Percentiles rank a stretch among this genome's conserved stretches.
Evolutionary conservation across 1,139 yeast species (phyloP).

Genomic region (Torulaspora pretoriensis): DNA sequence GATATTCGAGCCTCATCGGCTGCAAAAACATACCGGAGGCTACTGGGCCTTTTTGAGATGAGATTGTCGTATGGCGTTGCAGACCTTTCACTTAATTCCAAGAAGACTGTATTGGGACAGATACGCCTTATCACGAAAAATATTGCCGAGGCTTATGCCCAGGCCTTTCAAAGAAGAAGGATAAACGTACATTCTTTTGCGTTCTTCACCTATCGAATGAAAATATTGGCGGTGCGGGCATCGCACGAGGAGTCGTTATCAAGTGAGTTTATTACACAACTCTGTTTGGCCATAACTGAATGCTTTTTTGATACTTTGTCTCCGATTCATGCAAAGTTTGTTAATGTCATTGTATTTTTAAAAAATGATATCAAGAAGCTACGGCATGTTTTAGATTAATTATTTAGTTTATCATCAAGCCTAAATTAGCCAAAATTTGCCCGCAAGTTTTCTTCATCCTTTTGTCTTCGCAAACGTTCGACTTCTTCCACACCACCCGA

Average conservation of each 20-base stretch:
- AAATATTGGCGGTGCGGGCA: conserved; percentile 1
- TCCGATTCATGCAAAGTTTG: conserved; percentile 8
- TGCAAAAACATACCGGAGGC: conserved; percentile 11
- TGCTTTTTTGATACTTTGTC: conserved; percentile 11
- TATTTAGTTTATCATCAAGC: neutral
- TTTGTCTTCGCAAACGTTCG: conserved; percentile 61
- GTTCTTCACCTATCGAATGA: conserved; percentile 4
- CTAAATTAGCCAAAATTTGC: conserved; percentile 37
- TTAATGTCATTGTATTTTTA: conserved; percentile 3
- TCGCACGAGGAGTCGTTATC: neutral
- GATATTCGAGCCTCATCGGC: conserved; percentile 13
- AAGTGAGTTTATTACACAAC: neutral
- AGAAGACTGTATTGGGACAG: conserved; percentile 22
- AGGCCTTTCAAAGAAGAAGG: conserved; percentile 10
- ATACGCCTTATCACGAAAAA: conserved; percentile 17
- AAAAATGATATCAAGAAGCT: neutral
- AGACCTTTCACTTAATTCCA: conserved; percentile 20
- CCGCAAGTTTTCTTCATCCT: conserved; percentile 66
- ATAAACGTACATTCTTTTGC: conserved; percentile 4
- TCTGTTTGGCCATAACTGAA: conserved; percentile 7
- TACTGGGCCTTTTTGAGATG: conserved; percentile 19
- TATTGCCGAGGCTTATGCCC: conserved; percentile 19
- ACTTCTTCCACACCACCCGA: conserved; percentile 88
- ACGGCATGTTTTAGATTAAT: neutral
- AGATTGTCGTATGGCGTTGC: conserved; percentile 31